Evolutionary conservation across 108 stramenopile species (phyloP).

Genomic region (Fragilaria radians): DNA sequence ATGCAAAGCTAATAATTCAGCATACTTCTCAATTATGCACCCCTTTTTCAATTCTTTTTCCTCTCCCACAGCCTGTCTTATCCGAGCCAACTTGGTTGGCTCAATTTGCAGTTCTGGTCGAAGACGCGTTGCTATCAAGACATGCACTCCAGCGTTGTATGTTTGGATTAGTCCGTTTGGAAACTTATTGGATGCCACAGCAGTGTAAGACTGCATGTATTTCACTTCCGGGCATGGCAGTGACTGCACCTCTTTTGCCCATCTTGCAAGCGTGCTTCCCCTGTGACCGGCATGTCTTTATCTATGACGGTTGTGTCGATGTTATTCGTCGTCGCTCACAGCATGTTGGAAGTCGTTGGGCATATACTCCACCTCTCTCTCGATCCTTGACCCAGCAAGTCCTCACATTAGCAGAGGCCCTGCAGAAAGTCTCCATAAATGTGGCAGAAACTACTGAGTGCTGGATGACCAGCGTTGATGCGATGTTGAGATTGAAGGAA

Average conservation of each 20-base stretch:
- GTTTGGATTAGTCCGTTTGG: slow-evolving; percentile 68
- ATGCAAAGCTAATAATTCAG: not conserved
- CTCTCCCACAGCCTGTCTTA: slow-evolving; percentile 6
- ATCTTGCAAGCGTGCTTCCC: slow-evolving; percentile 65
- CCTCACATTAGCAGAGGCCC: slow-evolving; percentile 25
- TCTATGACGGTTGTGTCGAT: slow-evolving; percentile 60
- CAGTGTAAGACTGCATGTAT: slow-evolving; percentile 50
- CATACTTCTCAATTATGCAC: not conserved
- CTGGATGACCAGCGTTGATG: slow-evolving; percentile 77
- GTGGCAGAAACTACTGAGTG: slow-evolving; percentile 61
- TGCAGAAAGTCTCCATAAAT: slow-evolving; percentile 42
- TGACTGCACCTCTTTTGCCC: slow-evolving; percentile 48
- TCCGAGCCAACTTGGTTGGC: slow-evolving; percentile 69
- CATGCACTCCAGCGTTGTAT: slow-evolving; percentile 42
- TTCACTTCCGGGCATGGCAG: slow-evolving; percentile 62
- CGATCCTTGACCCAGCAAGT: slow-evolving; percentile 20
- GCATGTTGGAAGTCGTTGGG: not conserved
- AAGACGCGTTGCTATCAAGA: slow-evolving; percentile 9
- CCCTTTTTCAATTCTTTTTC: too few relatives aligned
- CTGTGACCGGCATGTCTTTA: slow-evolving; percentile 76
- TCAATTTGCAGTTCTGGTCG: slow-evolving; percentile 39
- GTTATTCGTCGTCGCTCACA: slow-evolving; percentile 37
- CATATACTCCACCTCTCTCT: not conserved
- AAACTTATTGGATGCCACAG: slow-evolving; percentile 27
- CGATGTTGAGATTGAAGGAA: slow-evolving; percentile 62